Percentiles rank a stretch among this genome's conserved stretches.
These are phyloP conservation scores for Rhodosorus marinus DNA, from an alignment of 23 red algal genomes.

Conservation along the genomic window DNA sequence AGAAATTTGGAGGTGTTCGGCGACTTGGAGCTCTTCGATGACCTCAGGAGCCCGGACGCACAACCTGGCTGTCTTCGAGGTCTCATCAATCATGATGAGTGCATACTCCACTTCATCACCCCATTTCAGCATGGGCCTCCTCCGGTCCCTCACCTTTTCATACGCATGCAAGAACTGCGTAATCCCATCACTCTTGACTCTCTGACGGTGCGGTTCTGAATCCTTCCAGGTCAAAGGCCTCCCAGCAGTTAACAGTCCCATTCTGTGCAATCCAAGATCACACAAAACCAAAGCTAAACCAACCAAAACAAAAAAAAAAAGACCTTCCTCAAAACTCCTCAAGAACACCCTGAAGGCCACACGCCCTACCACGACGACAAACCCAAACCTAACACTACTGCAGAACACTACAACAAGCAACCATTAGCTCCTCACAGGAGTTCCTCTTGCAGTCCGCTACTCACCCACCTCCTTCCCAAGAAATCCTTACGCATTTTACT, in stretches of 20 bases:
- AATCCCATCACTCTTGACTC: conserved; percentile 49
- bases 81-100: background rate
- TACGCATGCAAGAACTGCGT: conserved; percentile 76
- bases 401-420: too few relatives aligned
- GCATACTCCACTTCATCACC: conserved; percentile 96
- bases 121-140: conserved; percentile 61
- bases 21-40: conserved; percentile 35
- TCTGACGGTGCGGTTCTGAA: conserved; percentile 12
- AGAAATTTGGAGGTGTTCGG: conserved; percentile 32
- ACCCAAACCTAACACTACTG: too few relatives aligned
- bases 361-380: too few relatives aligned
- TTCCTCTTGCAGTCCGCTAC: too few relatives aligned
- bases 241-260: conserved; percentile 39
- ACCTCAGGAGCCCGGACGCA: conserved; percentile 61
- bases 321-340: too few relatives aligned
- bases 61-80: conserved; percentile 1
- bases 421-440: too few relatives aligned
- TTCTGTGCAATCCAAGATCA: too few relatives aligned
- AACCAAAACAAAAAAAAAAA: too few relatives aligned
- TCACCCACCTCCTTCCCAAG: too few relatives aligned
- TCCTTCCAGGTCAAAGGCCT: conserved; percentile 59
- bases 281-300: too few relatives aligned
- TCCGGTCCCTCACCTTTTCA: conserved; percentile 12
- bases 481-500: too few relatives aligned
- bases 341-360: too few relatives aligned